Conservation (phyloP, 257 asterid genomes). For the Verbascum thapsus region DNA sequence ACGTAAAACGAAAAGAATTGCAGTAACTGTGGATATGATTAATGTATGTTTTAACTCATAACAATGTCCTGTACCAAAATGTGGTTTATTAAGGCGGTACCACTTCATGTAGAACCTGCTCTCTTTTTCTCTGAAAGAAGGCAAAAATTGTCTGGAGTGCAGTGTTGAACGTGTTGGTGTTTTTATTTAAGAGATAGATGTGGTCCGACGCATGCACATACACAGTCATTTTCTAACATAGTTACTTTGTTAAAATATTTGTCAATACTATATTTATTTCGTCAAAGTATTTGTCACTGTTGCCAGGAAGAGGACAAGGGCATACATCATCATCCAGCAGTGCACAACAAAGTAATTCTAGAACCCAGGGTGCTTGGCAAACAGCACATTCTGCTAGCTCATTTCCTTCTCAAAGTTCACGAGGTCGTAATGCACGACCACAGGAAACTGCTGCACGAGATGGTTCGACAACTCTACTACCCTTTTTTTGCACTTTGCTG, state of each 20-base stretch:
- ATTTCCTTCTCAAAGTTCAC: conserved; percentile 56
- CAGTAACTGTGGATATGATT: no score
- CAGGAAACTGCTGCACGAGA: conserved; percentile 49
- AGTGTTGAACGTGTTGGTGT: not conserved
- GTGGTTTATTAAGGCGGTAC: not conserved
- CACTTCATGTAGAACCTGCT: not conserved
- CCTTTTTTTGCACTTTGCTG: conserved; percentile 4
- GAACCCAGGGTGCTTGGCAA: conserved; percentile 67
- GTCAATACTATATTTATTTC: conserved; percentile 5
- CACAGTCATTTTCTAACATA: not conserved
- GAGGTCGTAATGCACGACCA: conserved; percentile 42
- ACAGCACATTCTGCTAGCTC: conserved; percentile 55
- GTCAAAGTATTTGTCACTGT: conserved; percentile 25
- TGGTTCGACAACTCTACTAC: conserved; percentile 49
- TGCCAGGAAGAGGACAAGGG: conserved; percentile 78
- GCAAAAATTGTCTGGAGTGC: no score
- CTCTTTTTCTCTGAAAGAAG: no score
- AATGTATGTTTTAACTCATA: no score
- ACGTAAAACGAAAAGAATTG: no score
- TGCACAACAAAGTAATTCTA: conserved; percentile 58
- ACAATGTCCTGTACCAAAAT: not conserved
- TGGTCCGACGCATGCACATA: not conserved
- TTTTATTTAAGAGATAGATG: not conserved
- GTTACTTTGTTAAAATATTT: conserved; percentile 19
- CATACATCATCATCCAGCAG: conserved; percentile 50